A percentile compares a stretch with the other conserved stretches of the same genome.
Conservation (phyloP, 352 stramenopile genomes). For the Phytopythium ostracodes region DNA sequence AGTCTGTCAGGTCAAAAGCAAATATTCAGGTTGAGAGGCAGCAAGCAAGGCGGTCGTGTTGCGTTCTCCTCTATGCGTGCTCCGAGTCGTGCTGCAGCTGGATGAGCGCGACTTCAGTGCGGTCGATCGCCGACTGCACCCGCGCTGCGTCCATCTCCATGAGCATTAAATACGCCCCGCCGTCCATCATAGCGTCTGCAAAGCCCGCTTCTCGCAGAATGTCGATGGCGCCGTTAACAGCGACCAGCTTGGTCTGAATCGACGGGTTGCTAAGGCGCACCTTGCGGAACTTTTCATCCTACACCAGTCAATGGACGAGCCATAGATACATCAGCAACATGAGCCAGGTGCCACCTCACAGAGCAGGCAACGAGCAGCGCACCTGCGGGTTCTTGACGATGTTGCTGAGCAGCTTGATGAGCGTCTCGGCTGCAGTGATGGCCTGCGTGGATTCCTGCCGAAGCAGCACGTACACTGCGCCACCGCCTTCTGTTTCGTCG, state of each 20-base stretch:
- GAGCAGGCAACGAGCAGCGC: background rate
- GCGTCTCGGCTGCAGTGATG: constrained; percentile 53
- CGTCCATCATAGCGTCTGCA: constrained; percentile 28
- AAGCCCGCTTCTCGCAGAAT: constrained; percentile 62
- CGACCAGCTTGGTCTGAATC: constrained; percentile 66
- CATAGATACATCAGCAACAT: background rate
- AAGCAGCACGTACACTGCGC: constrained; percentile 62
- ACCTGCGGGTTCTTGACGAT: constrained; percentile 61
- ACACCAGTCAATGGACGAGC: background rate
- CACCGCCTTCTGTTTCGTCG: constrained; percentile 6
- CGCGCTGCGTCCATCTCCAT: constrained; percentile 29
- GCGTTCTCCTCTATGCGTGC: constrained; percentile 4
- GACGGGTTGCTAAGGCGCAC: constrained; percentile 51
- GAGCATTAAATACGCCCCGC: constrained; percentile 58
- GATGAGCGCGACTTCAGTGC: constrained; percentile 61
- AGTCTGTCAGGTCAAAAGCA: background rate
- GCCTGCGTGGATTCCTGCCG: constrained; percentile 42
- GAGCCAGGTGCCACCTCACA: background rate
- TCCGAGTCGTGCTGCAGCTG: constrained; percentile 56
- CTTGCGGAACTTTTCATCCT: constrained; percentile 75
- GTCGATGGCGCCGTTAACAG: constrained; percentile 47
- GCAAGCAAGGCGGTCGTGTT: background rate
- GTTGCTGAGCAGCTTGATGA: constrained; percentile 72
- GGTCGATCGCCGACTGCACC: constrained; percentile 53
- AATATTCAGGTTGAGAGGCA: background rate